phyloP scores from a whole-genome alignment of 495 filamentous ascomycete genomes.

The Trichoderma parareesei region DNA sequence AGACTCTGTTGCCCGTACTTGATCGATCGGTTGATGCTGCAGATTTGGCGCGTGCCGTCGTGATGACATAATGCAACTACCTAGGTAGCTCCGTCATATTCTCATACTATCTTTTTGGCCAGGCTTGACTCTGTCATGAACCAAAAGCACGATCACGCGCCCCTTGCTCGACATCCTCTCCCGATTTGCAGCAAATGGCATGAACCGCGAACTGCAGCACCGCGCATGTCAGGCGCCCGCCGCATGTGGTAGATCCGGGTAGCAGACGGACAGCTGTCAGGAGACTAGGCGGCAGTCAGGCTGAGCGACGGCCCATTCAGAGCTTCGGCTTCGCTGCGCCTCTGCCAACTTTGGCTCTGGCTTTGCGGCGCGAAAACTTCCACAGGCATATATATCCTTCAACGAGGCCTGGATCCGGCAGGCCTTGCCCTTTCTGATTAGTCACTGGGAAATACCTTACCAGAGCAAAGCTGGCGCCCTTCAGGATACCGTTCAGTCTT shows the following conservation, averaged over 20 bases:
- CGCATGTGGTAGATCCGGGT: slow-evolving; percentile 6
- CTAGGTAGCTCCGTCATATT: not conserved
- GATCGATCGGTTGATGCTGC: not conserved
- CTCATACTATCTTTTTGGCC: not conserved
- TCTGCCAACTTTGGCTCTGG: not conserved
- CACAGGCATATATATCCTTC: not conserved
- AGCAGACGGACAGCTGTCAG: slow-evolving; percentile 3
- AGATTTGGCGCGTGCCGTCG: not conserved
- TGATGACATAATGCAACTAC: slow-evolving; percentile 4
- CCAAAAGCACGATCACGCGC: not conserved
- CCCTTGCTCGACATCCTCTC: not conserved
- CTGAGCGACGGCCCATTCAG: not conserved
- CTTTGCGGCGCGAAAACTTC: not conserved
- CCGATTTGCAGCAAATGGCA: not conserved
- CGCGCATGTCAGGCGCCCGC: slow-evolving; percentile 6
- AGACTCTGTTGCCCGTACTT: too few species aligned
- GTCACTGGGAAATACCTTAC: not conserved
- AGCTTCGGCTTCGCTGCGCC: not conserved
- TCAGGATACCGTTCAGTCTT: slow-evolving; percentile 6
- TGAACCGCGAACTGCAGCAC: not conserved
- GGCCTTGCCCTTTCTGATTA: not conserved
- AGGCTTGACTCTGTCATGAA: slow-evolving; percentile 5
- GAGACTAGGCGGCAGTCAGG: slow-evolving; percentile 1
- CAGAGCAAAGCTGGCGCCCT: slow-evolving; percentile 11
- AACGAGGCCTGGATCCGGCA: not conserved